Base-by-base conservation (phyloP, 2,329 filamentous ascomycete species). In the Stagonosporopsis rhizophila region DNA sequence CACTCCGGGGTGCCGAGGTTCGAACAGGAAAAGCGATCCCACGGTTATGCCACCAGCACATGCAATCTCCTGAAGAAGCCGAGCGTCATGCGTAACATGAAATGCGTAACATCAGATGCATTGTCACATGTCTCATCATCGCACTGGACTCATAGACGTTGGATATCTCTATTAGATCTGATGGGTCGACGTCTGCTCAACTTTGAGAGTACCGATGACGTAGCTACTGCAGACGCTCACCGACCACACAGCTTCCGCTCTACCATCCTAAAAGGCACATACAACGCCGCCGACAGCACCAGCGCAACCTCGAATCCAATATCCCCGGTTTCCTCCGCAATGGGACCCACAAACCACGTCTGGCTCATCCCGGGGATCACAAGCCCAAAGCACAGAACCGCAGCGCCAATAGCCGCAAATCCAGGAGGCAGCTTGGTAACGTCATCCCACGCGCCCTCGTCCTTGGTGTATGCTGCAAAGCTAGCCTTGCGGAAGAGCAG, bases 231-330 rank as follows among this genome's bases (percentile, higher is more conserved):
- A 22, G 23, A 42, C 17, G 20, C 45, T 23, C 58, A 72, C 44
- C 65, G 58, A 14, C 65, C 62, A 32, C 44, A 64, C 17, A 59
- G 38, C 54, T 51, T 71, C 46, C 56, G 74, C 70, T 82, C 80
- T 37, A 78, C 20, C 45, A 63, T 65, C 32, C 80, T 68, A 34
- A 81, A 66, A 4, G 79, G 79, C 6, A 80, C 53, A 59, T 82
- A 82, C 22, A 81, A 60, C 52, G 79, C 39, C n/a, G 72, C 73
- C 8, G 77, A 78, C 11, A 82, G 68, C 25, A 79, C 78, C 65
- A 88, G 83, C 0, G 86, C 86, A 69, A 87, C 74, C 76, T 89
- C 87, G 54, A 89, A 88, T 0, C 87, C 87, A 68, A 89, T 83
- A 60, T 89, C 86, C 0, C 87, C 87, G 11, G 85, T 86, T 32